Evolutionary conservation across 116 monocot genomes (phyloP).

Genomic region (Dioscorea cayenensis): DNA sequence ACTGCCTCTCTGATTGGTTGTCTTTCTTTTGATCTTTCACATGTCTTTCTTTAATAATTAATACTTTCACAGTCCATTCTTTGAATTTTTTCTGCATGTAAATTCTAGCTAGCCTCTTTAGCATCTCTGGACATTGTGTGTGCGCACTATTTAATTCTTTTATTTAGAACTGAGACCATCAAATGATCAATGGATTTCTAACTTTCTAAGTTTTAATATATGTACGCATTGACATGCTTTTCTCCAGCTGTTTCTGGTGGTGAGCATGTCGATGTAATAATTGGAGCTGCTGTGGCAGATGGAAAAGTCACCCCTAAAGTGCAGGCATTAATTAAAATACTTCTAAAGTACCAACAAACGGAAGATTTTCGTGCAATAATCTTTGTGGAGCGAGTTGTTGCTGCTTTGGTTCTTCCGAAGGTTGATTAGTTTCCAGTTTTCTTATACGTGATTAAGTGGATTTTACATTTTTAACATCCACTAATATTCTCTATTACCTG

Average conservation of each 20-base stretch:
- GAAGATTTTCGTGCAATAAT: constrained; percentile 96
- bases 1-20: no score
- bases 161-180: no score
- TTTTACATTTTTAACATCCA: background rate
- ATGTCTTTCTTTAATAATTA: no score
- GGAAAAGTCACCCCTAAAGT: constrained; percentile 98
- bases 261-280: constrained; percentile 87
- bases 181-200: no score
- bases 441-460: background rate
- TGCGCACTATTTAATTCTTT: no score
- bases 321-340: constrained; percentile 88
- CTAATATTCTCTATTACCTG: background rate
- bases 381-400: constrained; percentile 94
- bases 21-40: no score
- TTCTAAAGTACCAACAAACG: constrained; percentile 84
- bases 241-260: constrained; percentile 81
- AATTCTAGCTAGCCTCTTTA: no score
- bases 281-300: constrained; percentile 97
- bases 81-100: no score
- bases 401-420: constrained; percentile 98
- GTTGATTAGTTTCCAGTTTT: constrained; percentile 16
- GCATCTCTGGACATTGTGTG: no score
- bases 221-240: background rate
- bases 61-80: no score
- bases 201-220: background rate